Conservation (phyloP, 768 basidiomycete species). For the Crassisporium funariophilum region DNA sequence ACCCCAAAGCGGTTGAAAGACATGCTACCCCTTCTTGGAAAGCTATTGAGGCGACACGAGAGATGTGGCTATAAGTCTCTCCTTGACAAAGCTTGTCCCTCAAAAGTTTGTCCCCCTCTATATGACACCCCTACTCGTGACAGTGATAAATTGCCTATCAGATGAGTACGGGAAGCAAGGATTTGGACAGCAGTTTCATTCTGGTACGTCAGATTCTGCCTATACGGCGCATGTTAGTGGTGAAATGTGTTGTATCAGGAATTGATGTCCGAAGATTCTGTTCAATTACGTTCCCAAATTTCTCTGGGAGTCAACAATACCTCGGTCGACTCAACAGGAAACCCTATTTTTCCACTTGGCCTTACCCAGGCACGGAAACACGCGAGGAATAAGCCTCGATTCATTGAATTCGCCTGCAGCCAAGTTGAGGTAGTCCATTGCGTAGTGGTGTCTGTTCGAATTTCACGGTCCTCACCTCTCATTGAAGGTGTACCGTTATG, state of each 20-base stretch:
- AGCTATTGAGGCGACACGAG: conserved; percentile 64
- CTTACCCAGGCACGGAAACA: conserved; percentile 49
- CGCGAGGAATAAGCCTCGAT: conserved; percentile 65
- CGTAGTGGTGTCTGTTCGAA: no score
- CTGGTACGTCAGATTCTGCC: conserved; percentile 42
- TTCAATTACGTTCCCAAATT: conserved; percentile 56
- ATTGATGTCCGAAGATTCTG: conserved; percentile 70
- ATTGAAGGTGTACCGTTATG: conserved; percentile 70
- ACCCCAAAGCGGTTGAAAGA: conserved; percentile 76
- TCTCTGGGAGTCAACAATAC: conserved; percentile 35
- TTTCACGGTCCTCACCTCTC: neutral
- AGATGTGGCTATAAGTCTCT: conserved; percentile 73
- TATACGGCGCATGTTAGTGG: neutral
- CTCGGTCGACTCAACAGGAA: conserved; percentile 57
- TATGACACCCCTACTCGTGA: neutral
- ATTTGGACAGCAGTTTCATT: conserved; percentile 64
- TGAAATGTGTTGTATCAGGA: conserved; percentile 47
- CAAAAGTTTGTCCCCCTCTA: conserved; percentile 55
- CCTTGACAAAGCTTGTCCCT: conserved; percentile 68
- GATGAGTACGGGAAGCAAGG: conserved; percentile 41
- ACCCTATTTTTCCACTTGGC: conserved; percentile 46
- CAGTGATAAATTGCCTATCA: conserved; percentile 20
- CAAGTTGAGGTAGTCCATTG: conserved; percentile 54
- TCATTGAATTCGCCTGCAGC: conserved; percentile 73
- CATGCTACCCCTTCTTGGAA: conserved; percentile 54